Base-by-base conservation (phyloP, 371 early-diverging fungal species). In the Nematocida parisii region DNA sequence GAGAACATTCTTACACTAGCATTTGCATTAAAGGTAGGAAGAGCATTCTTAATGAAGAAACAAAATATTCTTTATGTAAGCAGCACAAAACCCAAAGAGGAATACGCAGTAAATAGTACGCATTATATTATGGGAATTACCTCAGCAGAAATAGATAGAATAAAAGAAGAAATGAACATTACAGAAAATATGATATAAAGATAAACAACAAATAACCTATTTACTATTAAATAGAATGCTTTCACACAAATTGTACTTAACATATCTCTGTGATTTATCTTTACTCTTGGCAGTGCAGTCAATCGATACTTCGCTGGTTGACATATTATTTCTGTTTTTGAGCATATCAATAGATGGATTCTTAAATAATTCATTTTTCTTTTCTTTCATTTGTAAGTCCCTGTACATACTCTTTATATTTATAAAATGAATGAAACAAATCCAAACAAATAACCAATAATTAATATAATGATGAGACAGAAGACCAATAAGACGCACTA, bases 1-100 rank as follows among this genome's bases (percentile, higher is more conserved):
- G 86, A 84, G 46, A 87, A 87, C 71, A 70, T 85, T 58, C 82
- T 87, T 61, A 77, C 84, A 52, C 71, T 85, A 13, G 83, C 87
- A 15, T 72, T 85, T 62, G 84, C 87, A 0, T 52, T 87, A 9
- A 84, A 83, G 74, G 52, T 82, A 24, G 82, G 84, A 66, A n/a
- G 61, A 22, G 74, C 81, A 20, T 72, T 66, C 55, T 6, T 81
- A 7, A 7, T 9, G 13, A 33, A 27, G 20, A 44, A 75, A 45
- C 67, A 81, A 2, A 47, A 45, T 3, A 61, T 15, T 5, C n/a
- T 81, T 13, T 72, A 68, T 33, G 80, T 60, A 4, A 66, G 64
- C 1, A 6, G 4, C 13, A 44, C 20, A 42, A 54, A 54, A 13
- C n/a, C 18, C 5, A 47, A 68, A 55, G 57, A 57, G n/a, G 18